Evolutionary conservation across 2,329 filamentous ascomycete species (phyloP), one percentile per base, ranked within the genome.

Genomic region (Colletotrichum caudatum): DNA sequence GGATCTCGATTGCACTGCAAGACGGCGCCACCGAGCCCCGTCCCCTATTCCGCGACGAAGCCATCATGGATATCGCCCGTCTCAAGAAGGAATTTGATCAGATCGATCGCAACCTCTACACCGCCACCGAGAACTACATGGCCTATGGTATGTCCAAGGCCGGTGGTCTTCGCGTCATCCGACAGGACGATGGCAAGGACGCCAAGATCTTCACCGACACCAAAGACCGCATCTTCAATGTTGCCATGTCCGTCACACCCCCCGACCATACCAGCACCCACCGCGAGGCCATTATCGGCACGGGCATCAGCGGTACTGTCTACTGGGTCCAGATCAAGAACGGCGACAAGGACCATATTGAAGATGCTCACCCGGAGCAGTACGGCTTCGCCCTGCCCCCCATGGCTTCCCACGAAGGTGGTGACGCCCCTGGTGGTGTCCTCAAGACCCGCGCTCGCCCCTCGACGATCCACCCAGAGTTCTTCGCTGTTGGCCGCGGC

Each of bases 1-100:
- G 97, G 87, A 95, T 97, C 75, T 93, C 95, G 26, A 96, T 99
- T 78, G 91, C 89, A 16, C 89, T 98, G 76, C 85, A 90, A 79
- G 84, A 88, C 74, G 81, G 86, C 72, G 82, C 86, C 71, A 82
- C 87, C 18, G 85, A 90, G 70, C 80, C 86, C 35, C 87, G 89
- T 20, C 87, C 91, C 4, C 82, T 86, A 62, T 91, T 98, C 80
- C 91, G 92, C 48, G 90, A 94, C 69, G 92, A 95, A 75, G 89
- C 92, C 54, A 91, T 97, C 76, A 93, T 97, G 86, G 94, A 97
- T 76, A 96, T 99, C 78, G 95, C 96, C 63, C 90, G 94, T 69
- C 87, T 98, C 74, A 97, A 97, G 87, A 98, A 98, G 84, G 94
- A 97, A 6, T 98, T 98, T 77, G 96, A 99, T 78, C 96, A 98